Base-by-base conservation (phyloP, 768 basidiomycete genomes). In the Daedaleopsis nitida region DNA sequence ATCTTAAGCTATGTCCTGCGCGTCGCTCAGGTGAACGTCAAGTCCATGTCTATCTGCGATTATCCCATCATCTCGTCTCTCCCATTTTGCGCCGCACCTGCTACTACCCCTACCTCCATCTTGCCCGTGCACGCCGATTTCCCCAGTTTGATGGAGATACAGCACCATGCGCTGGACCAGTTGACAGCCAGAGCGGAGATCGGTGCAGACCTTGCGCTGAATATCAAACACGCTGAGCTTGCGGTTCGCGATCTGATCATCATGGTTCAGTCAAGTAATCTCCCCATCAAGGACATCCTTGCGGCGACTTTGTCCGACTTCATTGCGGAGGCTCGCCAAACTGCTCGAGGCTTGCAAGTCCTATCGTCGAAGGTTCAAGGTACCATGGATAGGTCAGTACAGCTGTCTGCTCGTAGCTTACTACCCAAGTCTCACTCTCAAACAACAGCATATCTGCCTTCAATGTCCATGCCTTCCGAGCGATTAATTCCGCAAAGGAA, bases 141-240 rank as follows among this genome's bases (percentile, higher is more conserved):
- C 70, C 83, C 85, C 1, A 74, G 73, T 43, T 78, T 92, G 17
- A 73, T 85, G 44, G 76, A 85, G 9, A 76, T 85, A 5, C 86
- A 91, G 62, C 80, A 80, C 59, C 75, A 81, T 39, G 81, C 83
- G 0, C 84, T 92, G 56, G 86, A 85, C 53, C 77, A 87, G 61
- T 71, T 92, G 16, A 68, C 87, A 24, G 83, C 82, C 49, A 83
- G 85, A 49, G 77, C 86, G 0, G 76, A 79, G 0, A 84, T 85
- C 3, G 81, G 83, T 1, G 83, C 85, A 0, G 78, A 77, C 5
- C 70, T 92, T 43, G 83, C 88, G 5, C 67, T 89, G 47, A 82
- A 89, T 55, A 81, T 92, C 64, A 85, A 89, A 73, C 86, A 85
- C 69, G 86, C 89, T 8, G 86, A 92, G 66, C 85, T 92, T 80